Base-by-base conservation (phyloP, 2,329 filamentous ascomycete species). In the Cladophialophora psammophila region DNA sequence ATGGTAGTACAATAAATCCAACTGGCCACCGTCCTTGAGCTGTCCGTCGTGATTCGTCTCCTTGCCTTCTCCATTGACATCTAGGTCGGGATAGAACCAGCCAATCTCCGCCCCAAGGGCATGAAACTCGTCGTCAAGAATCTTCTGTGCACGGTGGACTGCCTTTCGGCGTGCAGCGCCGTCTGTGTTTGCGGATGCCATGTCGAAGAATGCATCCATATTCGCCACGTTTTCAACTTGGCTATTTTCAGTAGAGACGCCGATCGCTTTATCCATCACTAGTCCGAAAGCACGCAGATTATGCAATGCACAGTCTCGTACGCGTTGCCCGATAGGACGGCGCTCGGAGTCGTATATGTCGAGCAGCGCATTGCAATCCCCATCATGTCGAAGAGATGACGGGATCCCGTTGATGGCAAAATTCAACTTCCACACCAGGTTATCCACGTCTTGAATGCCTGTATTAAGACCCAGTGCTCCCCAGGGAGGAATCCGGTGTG, bases 401-500 rank as follows among this genome's bases (percentile, higher is more conserved):
- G 60, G 36, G 10, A 62, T 35, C 15, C 61, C 57, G 6, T 65
- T 68, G 50, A 65, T 40, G 0, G 71, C 74, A 8, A 76, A 58
- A 9, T 69, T 69, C 57, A 72, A 38, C 53, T 72, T 72, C 71
- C 71, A 71, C 7, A 64, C 50, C 5, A 72, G 57, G 56, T 72
- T 72, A 38, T 63, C 31, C 12, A 68, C 69, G 38, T 71, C 71
- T 57, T 69, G 63, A 13, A 72, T 57, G 31, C 71, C 69, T 20
- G 68, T 68, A 54, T 71, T 72, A 55, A 71, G 69, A 4, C 78
- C 78, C 13, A 78, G 69, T 2, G 73, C 77, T 7, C 75, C 75
- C 70, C 72, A 75, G 0, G 77, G 77, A 8, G 76, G 76, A n/a
- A 76, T 72, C 12, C 65, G 70, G 65, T 79, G 78, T 0, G 76